Conservation (phyloP, 1,284 basidiomycete genomes). For the Volvariella volvacea region DNA sequence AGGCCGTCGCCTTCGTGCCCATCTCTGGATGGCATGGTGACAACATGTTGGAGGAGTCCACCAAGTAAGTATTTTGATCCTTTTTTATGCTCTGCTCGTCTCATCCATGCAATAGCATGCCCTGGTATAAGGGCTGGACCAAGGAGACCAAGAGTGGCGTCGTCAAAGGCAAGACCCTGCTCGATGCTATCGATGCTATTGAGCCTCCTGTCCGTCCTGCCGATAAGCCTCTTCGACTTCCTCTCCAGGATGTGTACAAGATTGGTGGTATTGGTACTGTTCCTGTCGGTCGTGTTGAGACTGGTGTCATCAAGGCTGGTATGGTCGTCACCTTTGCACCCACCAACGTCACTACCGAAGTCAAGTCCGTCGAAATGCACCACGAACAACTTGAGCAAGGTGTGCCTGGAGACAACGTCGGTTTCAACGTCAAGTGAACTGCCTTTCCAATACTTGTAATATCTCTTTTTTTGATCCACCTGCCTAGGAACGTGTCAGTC, state of each 20-base stretch:
- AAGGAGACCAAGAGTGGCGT: conserved; percentile 93
- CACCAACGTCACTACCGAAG: conserved; percentile 98
- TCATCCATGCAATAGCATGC: conserved; percentile 61
- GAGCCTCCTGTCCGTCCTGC: conserved; percentile 95
- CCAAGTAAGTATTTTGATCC: conserved; percentile 54
- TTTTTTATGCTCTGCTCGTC: conserved; percentile 11
- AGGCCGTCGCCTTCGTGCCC: conserved; percentile 96
- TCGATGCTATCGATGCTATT: conserved; percentile 99
- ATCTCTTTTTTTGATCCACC: background rate
- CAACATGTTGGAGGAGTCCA: conserved; percentile 99
- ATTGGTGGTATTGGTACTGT: conserved; percentile 99
- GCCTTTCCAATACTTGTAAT: conserved; percentile 4
- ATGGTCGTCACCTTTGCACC: conserved; percentile 99
- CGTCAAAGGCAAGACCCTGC: conserved; percentile 97
- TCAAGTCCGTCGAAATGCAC: conserved; percentile 99
- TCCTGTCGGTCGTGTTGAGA: conserved; percentile 99
- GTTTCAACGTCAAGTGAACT: conserved; percentile 91
- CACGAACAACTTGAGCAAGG: conserved; percentile 98
- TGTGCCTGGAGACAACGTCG: conserved; percentile 98
- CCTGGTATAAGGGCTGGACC: conserved; percentile 99
- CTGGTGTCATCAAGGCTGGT: conserved; percentile 99
- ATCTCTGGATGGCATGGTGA: conserved; percentile 99
- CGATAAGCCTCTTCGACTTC: conserved; percentile 99
- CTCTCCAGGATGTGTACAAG: conserved; percentile 99
- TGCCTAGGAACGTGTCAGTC: conserved; percentile 94